Evolutionary conservation across 2,329 filamentous ascomycete species (phyloP), one percentile per base, ranked within the genome.

Genomic region (Trichoderma cornu-damae): DNA sequence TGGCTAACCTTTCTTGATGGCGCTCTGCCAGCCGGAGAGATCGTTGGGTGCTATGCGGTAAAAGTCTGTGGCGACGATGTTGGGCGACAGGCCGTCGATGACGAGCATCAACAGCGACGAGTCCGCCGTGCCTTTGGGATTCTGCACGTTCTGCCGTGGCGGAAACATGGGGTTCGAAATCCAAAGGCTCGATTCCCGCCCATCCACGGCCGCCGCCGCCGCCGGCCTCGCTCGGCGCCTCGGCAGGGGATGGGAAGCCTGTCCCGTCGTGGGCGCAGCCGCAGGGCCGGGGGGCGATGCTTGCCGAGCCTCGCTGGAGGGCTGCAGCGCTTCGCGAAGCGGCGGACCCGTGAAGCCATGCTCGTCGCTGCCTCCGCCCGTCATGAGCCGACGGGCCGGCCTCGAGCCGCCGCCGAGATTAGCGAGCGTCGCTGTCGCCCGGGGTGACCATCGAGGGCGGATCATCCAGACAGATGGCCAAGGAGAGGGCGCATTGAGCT

Each of bases 21-120:
- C 82, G 56, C 77, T 78, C 8, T 80, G 77, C 88, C 88, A 91
- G 38, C 79, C 79, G 60, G 87, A 83, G 32, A 92, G 79, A 63
- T 88, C 82, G 64, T 79, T 81, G 1, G 80, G 79, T 4, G 83
- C 78, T 16, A 91, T 71, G 56, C 88, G 84, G 61, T 83, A 79
- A 70, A 93, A 92, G 72, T 93, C 89, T 62, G 79, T 81, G 63
- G 86, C 81, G 18, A 77, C 75, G 42, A 92, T 77, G 18, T 80
- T 78, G 57, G 77, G 78, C 64, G 81, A 83, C 6, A 82, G 78
- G 37, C 82, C 79, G 18, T 75, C 75, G 35, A 91, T 71, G 40
- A 85, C 75, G 38, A 92, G 75, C 64, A 78, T 75, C 59, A 62
- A 34, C 8, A 14, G 20, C 55, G 60, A 18, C 52, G 18, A 47